phyloP scores from a whole-genome alignment of 2,329 filamentous ascomycete genomes.

The Venturia aucupariae region DNA sequence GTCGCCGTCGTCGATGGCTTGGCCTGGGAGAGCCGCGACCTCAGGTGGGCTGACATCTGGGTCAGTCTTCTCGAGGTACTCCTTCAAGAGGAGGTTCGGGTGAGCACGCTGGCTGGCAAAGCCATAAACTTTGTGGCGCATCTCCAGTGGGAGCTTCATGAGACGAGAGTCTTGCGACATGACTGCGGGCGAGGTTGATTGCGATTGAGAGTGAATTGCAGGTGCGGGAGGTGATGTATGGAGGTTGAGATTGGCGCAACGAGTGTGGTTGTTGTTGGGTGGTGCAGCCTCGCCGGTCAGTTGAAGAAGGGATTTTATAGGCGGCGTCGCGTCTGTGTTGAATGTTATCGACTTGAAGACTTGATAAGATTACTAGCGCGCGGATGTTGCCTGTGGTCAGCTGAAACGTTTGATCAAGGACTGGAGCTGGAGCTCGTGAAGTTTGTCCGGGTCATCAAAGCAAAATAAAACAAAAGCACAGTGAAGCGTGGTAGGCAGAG shows the following conservation, averaged over 20 bases:
- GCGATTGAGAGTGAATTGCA: not conserved
- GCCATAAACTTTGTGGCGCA: conserved; percentile 10
- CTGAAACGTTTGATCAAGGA: not conserved
- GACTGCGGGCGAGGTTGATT: not conserved
- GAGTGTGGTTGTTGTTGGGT: not conserved
- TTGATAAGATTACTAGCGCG: not conserved
- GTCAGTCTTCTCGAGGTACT: conserved; percentile 11
- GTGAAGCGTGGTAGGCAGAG: not conserved
- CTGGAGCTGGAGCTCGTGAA: not conserved
- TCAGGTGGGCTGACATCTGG: not conserved
- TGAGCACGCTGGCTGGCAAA: not conserved
- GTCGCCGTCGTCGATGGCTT: not conserved
- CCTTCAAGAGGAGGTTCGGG: conserved; percentile 9
- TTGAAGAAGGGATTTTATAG: not conserved
- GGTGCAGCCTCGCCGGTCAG: not conserved
- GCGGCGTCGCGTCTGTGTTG: not conserved
- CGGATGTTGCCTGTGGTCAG: not conserved
- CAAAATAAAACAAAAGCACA: not conserved
- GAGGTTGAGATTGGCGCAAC: not conserved
- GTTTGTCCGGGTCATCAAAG: not conserved
- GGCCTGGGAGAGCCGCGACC: not conserved
- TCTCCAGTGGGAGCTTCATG: conserved; percentile 7
- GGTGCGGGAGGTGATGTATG: not conserved
- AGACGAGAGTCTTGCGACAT: conserved; percentile 4
- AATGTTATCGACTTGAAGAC: not conserved